Base-by-base conservation (phyloP, 108 stramenopile genomes). In the Chaetoceros tenuissimus region DNA sequence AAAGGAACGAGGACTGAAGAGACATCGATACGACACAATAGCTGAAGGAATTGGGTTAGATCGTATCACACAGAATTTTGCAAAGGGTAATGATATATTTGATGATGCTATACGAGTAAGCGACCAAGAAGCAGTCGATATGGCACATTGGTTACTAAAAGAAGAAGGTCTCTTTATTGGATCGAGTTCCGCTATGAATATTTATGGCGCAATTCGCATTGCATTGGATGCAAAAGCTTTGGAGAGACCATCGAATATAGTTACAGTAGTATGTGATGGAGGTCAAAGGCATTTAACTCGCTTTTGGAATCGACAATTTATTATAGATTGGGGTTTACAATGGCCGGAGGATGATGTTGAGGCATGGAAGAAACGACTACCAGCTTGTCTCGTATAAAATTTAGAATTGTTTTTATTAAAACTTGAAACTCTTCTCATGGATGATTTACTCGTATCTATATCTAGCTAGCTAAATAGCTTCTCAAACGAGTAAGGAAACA, bases 21-120 rank as follows among this genome's bases (percentile, higher is more conserved):
- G 86, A 46, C 96, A 98, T 80, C 75, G 97, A 46, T 97, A 98
- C 68, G 96, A 98, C 70, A 94, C 94, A 24, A 54, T 97, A 28
- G 94, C 87, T 7, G 97, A 97, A 72, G 96, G 97, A 2, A 95
- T 98, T 44, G 97, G 97, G 29, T 64, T 97, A 55, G 97, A 98
- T 68, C 82, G 96, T 25, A 56, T 97, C 45, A 97, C 96, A 26
- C 70, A 67, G 8, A 98, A 98, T 60, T 95, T 98, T 70, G 66
- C 60, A 0, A 47, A 74, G 26, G 90, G 86, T 1, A 43, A 17
- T 27, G 65, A 64, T 66, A 59, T 66, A 18, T 75, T 92, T 20
- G 84, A 87, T 52, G 68, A 75, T 44, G 78, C 84, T 13, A 59
- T 89, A 24, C 63, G 68, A 7, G 83, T 90, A 0, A 62, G 75